Base-by-base conservation (phyloP, 768 basidiomycete genomes). In the Collybia sordida region DNA sequence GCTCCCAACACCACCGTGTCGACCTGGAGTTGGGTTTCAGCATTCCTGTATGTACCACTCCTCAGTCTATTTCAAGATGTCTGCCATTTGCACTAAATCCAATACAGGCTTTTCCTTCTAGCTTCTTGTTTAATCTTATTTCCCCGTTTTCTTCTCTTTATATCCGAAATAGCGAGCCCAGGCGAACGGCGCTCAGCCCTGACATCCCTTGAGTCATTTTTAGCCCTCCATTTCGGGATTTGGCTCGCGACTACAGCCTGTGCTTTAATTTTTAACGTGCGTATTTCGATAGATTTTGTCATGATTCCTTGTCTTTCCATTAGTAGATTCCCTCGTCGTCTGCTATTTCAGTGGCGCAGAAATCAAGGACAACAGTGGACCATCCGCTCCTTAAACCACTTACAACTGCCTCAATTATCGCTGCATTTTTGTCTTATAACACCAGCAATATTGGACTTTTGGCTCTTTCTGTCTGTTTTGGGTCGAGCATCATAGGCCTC, bases 321-420 rank as follows among this genome's bases (percentile, higher is more conserved):
- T 8, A 21, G 22, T 45, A 75, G 82, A 68, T 78, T 35, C 81
- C 82, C 45, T 75, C 70, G 42, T 68, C 77, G 37, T 71, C 69
- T 43, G 28, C 35, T 64, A 68, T n/a, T 62, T 70, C 37, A 57
- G 68, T 39, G 63, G 65, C 23, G 56, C 61, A 45, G 58, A 54
- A 54, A 52, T 55, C 49, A 52, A 62, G 50, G 42, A 53, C 59
- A 31, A 56, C 47, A n/a, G 57, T 67, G 35, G 56, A 56, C 17
- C 86, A 90, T 59, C 89, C 90, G 6, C 74, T 91, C 19, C 72
- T 93, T 25, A 65, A 71, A 17, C 81, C 88, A 3, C 59, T 90
- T 41, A 77, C 83, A 18, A 60, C 64, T n/a, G 79, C 80, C 19
- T 76, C 77, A 46, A 68, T 67, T 38, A 38, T 83, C 18, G 79